Evolutionary conservation across 768 basidiomycete genomes (phyloP).

Genomic region (Sistotremastrum niveocremeum): DNA sequence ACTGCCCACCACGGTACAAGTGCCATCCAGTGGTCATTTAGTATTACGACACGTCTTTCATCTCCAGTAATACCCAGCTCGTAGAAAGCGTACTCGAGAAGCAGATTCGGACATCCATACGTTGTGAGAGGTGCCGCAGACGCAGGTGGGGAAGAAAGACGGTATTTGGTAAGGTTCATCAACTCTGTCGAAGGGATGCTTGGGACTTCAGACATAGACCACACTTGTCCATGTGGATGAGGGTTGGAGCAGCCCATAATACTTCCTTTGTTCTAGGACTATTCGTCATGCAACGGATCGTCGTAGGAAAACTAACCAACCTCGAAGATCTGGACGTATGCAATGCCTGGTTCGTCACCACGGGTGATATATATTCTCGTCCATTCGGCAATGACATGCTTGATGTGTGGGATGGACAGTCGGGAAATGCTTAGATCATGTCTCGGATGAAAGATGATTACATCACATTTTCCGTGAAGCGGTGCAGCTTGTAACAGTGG

Average conservation of each 20-base stretch:
- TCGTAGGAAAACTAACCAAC: constrained; percentile 22
- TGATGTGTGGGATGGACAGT: constrained; percentile 43
- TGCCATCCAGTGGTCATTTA: constrained; percentile 68
- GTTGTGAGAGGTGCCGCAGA: constrained; percentile 43
- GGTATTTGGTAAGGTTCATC: constrained; percentile 37
- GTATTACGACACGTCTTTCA: constrained; percentile 49
- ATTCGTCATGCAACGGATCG: background rate
- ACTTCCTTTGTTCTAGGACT: constrained; percentile 70
- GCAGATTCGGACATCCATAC: constrained; percentile 46
- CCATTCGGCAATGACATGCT: constrained; percentile 62
- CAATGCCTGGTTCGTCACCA: constrained; percentile 50
- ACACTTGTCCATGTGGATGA: constrained; percentile 86
- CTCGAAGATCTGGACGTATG: constrained; percentile 86
- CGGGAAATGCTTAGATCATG: constrained; percentile 78
- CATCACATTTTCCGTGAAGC: constrained; percentile 75
- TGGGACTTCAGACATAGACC: constrained; percentile 66
- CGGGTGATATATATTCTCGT: constrained; percentile 44
- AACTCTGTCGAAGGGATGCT: constrained; percentile 59
- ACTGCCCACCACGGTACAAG: constrained; percentile 92
- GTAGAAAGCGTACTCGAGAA: constrained; percentile 67
- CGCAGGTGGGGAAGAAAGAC: constrained; percentile 18
- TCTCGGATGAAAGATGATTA: constrained; percentile 72
- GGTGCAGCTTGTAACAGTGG: constrained; percentile 53
- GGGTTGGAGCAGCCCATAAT: constrained; percentile 96
- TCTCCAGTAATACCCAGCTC: constrained; percentile 35